Evolutionary conservation across 768 basidiomycete species (phyloP).

Genomic region (Thelephora aurantiotincta): DNA sequence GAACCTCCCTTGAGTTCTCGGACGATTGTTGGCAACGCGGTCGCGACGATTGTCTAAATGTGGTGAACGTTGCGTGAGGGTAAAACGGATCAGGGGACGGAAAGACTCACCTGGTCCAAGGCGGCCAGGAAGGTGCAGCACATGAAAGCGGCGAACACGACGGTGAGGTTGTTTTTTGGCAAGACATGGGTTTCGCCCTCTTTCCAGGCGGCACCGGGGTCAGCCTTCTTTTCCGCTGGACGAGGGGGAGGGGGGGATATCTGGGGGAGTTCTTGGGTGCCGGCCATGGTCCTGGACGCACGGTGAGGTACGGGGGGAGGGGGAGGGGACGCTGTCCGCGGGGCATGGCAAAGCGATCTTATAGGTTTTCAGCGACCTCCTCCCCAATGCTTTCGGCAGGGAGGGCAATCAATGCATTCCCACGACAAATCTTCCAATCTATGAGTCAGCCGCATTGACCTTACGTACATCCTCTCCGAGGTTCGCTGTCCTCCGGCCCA

Average conservation of each 20-base stretch:
- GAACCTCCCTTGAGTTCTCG: constrained; percentile 27
- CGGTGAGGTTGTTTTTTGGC: constrained; percentile 25
- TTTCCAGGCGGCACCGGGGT: constrained; percentile 24
- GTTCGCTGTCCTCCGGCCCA: no score
- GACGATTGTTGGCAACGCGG: constrained; percentile 36
- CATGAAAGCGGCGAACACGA: constrained; percentile 33
- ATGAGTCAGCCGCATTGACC: no score
- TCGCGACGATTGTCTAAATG: constrained; percentile 31
- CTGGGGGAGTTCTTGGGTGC: no score
- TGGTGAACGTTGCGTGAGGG: background rate
- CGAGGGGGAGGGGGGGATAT: background rate
- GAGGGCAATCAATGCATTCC: no score
- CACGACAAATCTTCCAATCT: no score
- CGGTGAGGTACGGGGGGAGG: background rate
- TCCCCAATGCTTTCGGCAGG: no score
- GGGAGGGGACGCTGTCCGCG: background rate
- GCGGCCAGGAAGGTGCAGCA: constrained; percentile 29
- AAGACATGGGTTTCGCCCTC: constrained; percentile 25
- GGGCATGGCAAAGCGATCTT: no score
- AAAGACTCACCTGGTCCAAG: constrained; percentile 26
- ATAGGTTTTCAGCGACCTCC: no score
- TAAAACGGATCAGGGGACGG: background rate
- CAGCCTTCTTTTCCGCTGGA: constrained; percentile 1
- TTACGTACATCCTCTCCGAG: no score
- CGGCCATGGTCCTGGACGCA: no score